Conservation (phyloP, 176 grass and related monocot species). For the Aegilops sharonensis region DNA sequence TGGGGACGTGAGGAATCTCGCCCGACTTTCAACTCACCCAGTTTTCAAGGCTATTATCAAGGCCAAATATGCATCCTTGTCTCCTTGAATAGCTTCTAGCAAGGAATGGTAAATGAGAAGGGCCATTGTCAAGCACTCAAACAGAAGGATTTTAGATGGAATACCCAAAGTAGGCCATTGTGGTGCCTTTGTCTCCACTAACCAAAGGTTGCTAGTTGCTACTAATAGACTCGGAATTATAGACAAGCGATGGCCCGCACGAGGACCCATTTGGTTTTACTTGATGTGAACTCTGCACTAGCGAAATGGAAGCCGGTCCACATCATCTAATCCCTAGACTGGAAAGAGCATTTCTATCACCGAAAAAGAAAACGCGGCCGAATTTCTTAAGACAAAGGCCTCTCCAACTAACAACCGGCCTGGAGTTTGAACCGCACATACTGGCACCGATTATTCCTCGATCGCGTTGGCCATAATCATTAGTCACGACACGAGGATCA, state of each 20-base stretch:
- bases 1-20: slow-evolving; percentile 37
- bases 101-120: background rate
- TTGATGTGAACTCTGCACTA: slow-evolving; percentile 39
- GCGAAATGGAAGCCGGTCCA: slow-evolving; percentile 12
- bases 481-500: background rate
- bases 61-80: background rate
- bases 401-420: background rate
- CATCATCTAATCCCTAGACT: background rate
- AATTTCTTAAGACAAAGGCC: slow-evolving; percentile 31
- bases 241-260: background rate
- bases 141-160: background rate
- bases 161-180: background rate
- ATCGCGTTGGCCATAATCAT: slow-evolving; percentile 20
- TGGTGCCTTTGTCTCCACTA: slow-evolving; percentile 7
- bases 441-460: background rate
- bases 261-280: background rate
- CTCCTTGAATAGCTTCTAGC: background rate
- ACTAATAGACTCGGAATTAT: slow-evolving; percentile 16
- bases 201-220: slow-evolving; percentile 7
- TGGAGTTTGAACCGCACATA: background rate
- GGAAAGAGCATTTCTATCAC: slow-evolving; percentile 29
- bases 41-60: background rate
- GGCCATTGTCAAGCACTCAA: background rate
- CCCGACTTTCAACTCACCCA: background rate
- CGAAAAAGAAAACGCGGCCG: background rate